Evolutionary conservation across 495 filamentous ascomycete genomes (phyloP).

Genomic region (Hyaloscypha bicolor): DNA sequence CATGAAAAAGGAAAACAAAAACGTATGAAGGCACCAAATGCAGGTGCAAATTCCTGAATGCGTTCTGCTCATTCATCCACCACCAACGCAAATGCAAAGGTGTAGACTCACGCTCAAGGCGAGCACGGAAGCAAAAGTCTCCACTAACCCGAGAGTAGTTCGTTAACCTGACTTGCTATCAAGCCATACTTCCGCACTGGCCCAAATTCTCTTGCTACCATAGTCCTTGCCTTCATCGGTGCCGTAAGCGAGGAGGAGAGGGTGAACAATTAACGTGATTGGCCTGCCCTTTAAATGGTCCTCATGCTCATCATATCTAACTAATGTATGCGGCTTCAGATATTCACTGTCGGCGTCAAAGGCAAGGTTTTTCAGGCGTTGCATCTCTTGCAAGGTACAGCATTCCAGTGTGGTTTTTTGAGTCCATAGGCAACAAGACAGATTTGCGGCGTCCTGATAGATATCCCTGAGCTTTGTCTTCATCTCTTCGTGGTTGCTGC

Average conservation of each 20-base stretch:
- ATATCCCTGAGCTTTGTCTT: neutral
- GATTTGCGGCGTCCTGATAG: neutral
- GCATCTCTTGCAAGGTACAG: neutral
- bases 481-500: neutral
- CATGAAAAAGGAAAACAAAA: too few relatives aligned
- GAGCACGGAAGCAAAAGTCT: too few relatives aligned
- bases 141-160: neutral
- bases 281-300: constrained; percentile 2
- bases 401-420: neutral
- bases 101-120: too few relatives aligned
- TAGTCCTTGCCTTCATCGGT: constrained; percentile 12
- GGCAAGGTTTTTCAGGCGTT: neutral
- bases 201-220: constrained; percentile 3
- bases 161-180: constrained; percentile 1
- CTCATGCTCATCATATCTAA: constrained; percentile 14
- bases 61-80: too few relatives aligned
- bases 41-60: too few relatives aligned
- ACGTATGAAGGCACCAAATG: too few relatives aligned
- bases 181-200: constrained; percentile 16
- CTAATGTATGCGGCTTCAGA: constrained; percentile 7
- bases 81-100: too few relatives aligned
- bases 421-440: constrained; percentile 14
- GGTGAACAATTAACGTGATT: constrained; percentile 14
- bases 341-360: constrained; percentile 2
- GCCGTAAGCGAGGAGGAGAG: constrained; percentile 5